phyloP scores from a whole-genome alignment of 2,329 filamentous ascomycete species.

The Fusarium sacchari region DNA sequence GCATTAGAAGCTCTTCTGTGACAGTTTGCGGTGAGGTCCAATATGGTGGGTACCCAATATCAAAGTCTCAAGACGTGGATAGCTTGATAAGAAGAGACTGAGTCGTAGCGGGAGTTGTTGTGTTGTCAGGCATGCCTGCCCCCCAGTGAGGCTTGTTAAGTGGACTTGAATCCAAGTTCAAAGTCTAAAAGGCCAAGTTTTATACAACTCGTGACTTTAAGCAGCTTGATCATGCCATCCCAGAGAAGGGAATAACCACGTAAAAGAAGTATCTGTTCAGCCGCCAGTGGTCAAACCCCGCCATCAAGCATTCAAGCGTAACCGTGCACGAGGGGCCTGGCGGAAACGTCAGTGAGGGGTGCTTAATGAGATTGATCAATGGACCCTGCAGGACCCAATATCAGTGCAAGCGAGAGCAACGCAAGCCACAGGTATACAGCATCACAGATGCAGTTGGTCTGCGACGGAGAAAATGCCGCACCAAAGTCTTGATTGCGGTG shows the following conservation, averaged over 20 bases:
- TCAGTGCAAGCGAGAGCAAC: slow-evolving; percentile 11
- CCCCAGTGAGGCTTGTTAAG: slow-evolving; percentile 4
- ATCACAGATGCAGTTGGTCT: background rate
- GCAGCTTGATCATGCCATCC: background rate
- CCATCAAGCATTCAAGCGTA: slow-evolving; percentile 11
- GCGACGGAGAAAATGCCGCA: slow-evolving; percentile 34
- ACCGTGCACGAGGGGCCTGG: slow-evolving; percentile 31
- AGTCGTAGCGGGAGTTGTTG: background rate
- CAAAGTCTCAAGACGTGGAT: slow-evolving; percentile 16
- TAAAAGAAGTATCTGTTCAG: background rate
- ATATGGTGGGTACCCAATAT: slow-evolving; percentile 21
- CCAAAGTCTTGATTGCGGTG: slow-evolving; percentile 4
- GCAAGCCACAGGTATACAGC: slow-evolving; percentile 17
- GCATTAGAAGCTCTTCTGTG: slow-evolving; percentile 5
- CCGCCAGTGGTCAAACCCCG: slow-evolving; percentile 15
- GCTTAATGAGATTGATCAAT: slow-evolving; percentile 37
- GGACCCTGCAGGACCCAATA: slow-evolving; percentile 34
- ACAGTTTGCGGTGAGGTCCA: slow-evolving; percentile 34
- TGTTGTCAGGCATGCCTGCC: slow-evolving; percentile 8
- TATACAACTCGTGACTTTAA: slow-evolving; percentile 1
- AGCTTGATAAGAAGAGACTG: slow-evolving; percentile 12
- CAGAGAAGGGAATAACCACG: background rate
- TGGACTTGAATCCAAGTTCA: background rate
- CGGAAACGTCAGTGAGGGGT: slow-evolving; percentile 27
- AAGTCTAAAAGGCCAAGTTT: background rate